Percentiles rank a stretch among this genome's conserved stretches.
Evolutionary conservation across 176 grass and related monocot species (phyloP).

Genomic region (Oryza officinalis): DNA sequence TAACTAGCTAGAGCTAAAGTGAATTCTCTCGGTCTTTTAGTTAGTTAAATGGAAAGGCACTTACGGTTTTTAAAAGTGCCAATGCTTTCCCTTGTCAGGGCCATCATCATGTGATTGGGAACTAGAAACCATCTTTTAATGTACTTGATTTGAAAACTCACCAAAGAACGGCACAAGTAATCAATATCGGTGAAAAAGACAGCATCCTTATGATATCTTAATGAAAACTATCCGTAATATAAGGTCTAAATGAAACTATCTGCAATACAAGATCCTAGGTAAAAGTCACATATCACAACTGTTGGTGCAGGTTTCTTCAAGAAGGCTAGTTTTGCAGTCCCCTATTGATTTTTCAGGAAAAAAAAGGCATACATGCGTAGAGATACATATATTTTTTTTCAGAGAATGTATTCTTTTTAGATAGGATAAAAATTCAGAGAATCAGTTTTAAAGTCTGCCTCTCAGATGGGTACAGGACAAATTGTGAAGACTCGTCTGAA

Average conservation of each 20-base stretch:
- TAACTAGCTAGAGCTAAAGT: constrained; percentile 31
- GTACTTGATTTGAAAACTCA: constrained; percentile 15
- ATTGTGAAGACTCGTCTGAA: neutral
- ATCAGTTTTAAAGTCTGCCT: neutral
- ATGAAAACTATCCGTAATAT: neutral
- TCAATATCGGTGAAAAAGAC: constrained; percentile 5
- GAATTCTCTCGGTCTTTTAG: constrained; percentile 16
- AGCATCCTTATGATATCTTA: constrained; percentile 6
- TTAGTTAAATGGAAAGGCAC: constrained; percentile 24
- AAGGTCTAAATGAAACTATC: neutral
- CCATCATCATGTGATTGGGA: constrained; percentile 43
- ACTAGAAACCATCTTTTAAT: constrained; percentile 26
- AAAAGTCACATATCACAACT: neutral
- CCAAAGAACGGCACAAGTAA: neutral
- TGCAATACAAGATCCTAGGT: neutral
- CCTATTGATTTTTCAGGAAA: neutral
- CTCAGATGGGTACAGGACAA: neutral
- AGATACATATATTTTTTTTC: no score
- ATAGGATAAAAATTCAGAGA: neutral
- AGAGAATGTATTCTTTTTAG: neutral
- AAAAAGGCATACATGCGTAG: neutral
- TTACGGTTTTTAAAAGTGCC: constrained; percentile 19
- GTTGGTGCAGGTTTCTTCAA: neutral
- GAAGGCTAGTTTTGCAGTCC: neutral
- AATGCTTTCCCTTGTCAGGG: constrained; percentile 11